A percentile compares a stretch with the other conserved stretches of the same genome.
Evolutionary conservation across 768 basidiomycete species (phyloP).

Genomic region (Boletus coccyginus): DNA sequence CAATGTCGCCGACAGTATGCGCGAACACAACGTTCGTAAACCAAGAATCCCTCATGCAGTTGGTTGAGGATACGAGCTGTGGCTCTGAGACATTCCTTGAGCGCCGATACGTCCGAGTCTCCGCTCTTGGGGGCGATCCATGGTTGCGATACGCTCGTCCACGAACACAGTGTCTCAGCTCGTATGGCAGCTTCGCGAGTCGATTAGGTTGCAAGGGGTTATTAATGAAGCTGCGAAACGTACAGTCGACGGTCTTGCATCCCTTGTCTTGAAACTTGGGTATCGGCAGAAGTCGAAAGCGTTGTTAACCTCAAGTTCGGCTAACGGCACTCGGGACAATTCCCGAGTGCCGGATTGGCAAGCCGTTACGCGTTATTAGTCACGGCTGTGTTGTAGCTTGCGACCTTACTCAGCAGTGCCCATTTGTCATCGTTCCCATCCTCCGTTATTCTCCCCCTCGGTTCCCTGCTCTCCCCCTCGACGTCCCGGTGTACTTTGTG

Average conservation of each 20-base stretch:
- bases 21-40: conserved; percentile 8
- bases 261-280: conserved; percentile 2
- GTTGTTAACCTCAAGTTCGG: too few species aligned
- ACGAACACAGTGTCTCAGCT: background rate
- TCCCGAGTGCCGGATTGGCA: too few species aligned
- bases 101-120: background rate
- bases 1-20: conserved; percentile 10
- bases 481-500: conserved; percentile 23
- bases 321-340: too few species aligned
- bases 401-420: too few species aligned
- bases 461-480: background rate
- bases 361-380: too few species aligned
- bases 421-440: conserved; percentile 24
- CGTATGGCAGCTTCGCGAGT: background rate
- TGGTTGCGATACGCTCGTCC: background rate
- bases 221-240: background rate
- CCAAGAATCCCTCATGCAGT: conserved; percentile 18
- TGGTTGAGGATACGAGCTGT: conserved; percentile 18
- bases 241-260: conserved; percentile 1
- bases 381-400: too few species aligned
- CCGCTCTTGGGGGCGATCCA: background rate
- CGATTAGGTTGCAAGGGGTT: background rate
- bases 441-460: conserved; percentile 6
- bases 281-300: conserved; percentile 18
- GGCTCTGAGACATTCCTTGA: conserved; percentile 25